Base-by-base conservation (phyloP, 805 yeast genomes). In the Teunomyces barrocoloradensis region DNA sequence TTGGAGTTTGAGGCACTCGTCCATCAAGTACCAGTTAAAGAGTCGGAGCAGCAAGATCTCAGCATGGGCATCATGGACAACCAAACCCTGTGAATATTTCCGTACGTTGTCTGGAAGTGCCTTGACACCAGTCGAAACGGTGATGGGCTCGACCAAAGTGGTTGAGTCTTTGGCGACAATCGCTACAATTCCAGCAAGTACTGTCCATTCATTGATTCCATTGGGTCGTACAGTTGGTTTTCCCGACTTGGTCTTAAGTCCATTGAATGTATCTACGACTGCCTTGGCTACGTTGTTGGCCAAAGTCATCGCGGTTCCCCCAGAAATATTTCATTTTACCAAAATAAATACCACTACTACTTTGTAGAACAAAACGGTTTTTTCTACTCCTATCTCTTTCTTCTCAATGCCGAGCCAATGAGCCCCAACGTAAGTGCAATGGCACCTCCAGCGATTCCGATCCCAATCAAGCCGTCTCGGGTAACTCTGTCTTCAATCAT, bases 21-120 rank as follows among this genome's bases (percentile, higher is more conserved):
- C 66, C 18, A 89, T 47, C 17, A 88, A 53, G 44, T 70, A 76
- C 53, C 78, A 64, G 55, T 91, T 91, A 59, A 92, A 81, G 1
- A 82, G 79, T 23, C 98, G 66, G 0, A 91, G 48, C 0, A 86
- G 79, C 12, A 94, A 65, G 1, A 90, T 78, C 59, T 92, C 99
- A 0, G 98, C 97, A 68, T 92, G 99, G 62, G 84, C 72, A 63
- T 92, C 98, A 58, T 92, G 98, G 0, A 92, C 69, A 6, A 89
- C 63, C 13, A 63, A 59, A 0, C 98, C 97, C 0, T 69, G 47
- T 2, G 79, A 68, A 42, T 68, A 66, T 3, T 60, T 51, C 2
- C 68, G 46, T 0, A 85, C 62, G 1, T 53, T 60, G 55, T 84
- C 80, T 0, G 97, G 91, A 15, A 78, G 56, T 0, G 89, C 78